These are phyloP conservation scores for Clavispora asparagi DNA, from an alignment of 805 yeast species.

Conservation along the genomic window DNA sequence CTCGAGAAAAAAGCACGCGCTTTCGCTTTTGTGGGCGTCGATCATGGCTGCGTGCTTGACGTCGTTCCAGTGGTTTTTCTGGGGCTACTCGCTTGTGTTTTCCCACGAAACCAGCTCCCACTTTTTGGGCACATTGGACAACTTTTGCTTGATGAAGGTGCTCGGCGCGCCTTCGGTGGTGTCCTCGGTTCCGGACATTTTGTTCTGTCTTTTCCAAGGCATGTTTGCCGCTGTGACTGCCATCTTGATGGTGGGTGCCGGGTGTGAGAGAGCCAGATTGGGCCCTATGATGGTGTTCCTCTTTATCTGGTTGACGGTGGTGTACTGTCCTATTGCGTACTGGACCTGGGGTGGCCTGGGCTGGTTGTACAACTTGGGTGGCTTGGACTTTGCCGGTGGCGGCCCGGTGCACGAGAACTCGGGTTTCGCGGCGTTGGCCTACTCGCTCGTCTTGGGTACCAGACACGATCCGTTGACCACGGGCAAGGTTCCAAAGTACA, in stretches of 20 bases:
- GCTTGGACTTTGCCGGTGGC: constrained; percentile 96
- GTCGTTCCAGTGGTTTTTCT: constrained; percentile 94
- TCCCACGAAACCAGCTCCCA: constrained; percentile 57
- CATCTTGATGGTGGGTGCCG: constrained; percentile 94
- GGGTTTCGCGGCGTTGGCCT: constrained; percentile 92
- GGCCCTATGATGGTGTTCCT: constrained; percentile 95
- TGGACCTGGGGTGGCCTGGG: constrained; percentile 98
- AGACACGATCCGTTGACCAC: constrained; percentile 76
- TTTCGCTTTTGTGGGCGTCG: constrained; percentile 90
- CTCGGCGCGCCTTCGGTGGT: constrained; percentile 75
- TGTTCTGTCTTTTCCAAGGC: constrained; percentile 89
- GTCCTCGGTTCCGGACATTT: constrained; percentile 76
- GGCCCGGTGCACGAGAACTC: constrained; percentile 96
- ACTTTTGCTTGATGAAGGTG: constrained; percentile 76
- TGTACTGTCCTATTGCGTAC: constrained; percentile 91
- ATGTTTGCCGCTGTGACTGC: constrained; percentile 96
- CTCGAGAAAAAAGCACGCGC: constrained; percentile 92
- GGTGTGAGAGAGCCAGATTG: constrained; percentile 93
- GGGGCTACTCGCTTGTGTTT: constrained; percentile 73
- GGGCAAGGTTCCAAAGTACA: constrained; percentile 76
- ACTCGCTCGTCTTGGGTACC: constrained; percentile 87
- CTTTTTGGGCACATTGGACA: constrained; percentile 76
- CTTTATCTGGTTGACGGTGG: constrained; percentile 91
- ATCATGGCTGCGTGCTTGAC: constrained; percentile 81
- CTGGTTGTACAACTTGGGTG: constrained; percentile 80